Evolutionary conservation across 2,329 filamentous ascomycete species (phyloP).

Genomic region (Pseudogymnoascus sp.): DNA sequence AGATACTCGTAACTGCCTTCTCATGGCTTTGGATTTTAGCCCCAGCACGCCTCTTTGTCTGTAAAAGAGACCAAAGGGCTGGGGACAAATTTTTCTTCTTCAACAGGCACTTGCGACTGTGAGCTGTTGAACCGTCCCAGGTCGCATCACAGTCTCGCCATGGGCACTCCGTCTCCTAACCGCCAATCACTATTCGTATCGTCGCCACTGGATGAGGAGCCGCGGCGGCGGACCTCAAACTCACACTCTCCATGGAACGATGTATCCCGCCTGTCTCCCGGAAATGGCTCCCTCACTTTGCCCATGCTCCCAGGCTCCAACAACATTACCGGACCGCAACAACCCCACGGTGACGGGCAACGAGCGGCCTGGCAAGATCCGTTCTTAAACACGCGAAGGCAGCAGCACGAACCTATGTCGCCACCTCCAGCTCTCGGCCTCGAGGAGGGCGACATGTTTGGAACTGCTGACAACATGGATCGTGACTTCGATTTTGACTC

Average conservation of each 20-base stretch:
- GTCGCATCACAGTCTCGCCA: conserved; percentile 4
- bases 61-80: background rate
- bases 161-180: background rate
- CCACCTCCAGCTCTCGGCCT: background rate
- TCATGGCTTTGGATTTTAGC: background rate
- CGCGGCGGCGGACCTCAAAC: background rate
- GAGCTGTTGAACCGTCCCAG: background rate
- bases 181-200: conserved; percentile 5
- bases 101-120: background rate
- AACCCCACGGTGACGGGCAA: background rate
- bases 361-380: background rate
- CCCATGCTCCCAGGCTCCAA: background rate
- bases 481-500: background rate
- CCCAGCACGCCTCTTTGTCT: conserved; percentile 3
- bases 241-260: background rate
- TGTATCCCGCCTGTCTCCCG: background rate
- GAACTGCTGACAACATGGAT: background rate
- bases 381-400: background rate
- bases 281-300: background rate
- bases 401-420: background rate
- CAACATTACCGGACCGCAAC: background rate
- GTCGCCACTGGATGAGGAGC: conserved; percentile 1
- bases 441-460: background rate
- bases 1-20: conserved; percentile 1
- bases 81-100: background rate